Base-by-base conservation (phyloP, 495 filamentous ascomycete genomes). In the Rhizodiscina lignyota region DNA sequence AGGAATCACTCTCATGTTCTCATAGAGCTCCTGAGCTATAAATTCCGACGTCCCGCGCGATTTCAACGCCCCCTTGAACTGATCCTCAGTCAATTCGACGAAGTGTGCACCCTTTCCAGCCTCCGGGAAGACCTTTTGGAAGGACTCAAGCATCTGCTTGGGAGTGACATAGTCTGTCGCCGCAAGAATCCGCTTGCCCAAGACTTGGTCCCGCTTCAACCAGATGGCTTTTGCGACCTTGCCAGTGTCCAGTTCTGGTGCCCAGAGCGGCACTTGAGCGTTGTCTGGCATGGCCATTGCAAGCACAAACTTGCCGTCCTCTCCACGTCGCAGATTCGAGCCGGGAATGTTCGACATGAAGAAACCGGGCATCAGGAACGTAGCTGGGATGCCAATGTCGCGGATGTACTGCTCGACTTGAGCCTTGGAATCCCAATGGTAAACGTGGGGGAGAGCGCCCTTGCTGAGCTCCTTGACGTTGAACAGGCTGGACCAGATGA, bases 401-500 rank as follows among this genome's bases (percentile, higher is more conserved):
- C 60, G 55, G 35, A 75, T 64, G 49, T 79, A 77, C 13, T 66
- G 51, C 31, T 70, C 73, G 5, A 79, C 59, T 1, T 58, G 39
- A 16, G 70, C 69, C 49, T 79, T 80, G 38, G 47, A 43, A 49
- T 79, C 73, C 43, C 77, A 81, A 49, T 78, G 73, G 28, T 60
- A 49, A 20, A 81, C 63, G 36, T 70, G 45, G 15, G 51, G 32
- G 5, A 67, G 56, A 34, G 48, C 52, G 16, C 68, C 67, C 18
- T 60, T 51, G 30, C 53, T 52, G 19, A 48, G n/a, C 21, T 54
- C 35, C 10, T 32, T 37, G 13, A 46, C 43, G 26, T 56, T 39
- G 2, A 50, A 52, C 31, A 63, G 36, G 26, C 51, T 52, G 36
- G 51, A 56, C 23, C 44, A 55, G 44, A 62, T 46, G 28, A 62